Conservation (phyloP, 164 flowering plant species). For the Houttuynia cordata region DNA sequence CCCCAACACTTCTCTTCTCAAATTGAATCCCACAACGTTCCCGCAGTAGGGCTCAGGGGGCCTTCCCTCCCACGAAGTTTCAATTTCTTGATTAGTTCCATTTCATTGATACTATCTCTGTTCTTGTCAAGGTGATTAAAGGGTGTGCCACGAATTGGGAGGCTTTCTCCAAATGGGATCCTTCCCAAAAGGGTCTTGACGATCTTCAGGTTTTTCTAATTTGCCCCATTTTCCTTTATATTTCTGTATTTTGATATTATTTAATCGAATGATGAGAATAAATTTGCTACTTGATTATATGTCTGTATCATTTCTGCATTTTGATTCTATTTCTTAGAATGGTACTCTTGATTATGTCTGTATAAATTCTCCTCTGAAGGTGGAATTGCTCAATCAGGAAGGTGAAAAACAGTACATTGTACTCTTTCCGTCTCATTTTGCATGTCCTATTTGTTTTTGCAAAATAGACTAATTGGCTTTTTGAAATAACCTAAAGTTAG, state of each 20-base stretch:
- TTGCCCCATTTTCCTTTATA: neutral
- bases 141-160: conserved; percentile 63
- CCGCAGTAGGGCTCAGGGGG: conserved; percentile 34
- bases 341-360: too few species aligned
- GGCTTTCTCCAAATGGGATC: conserved; percentile 65
- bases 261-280: neutral
- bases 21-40: conserved; percentile 59
- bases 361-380: too few species aligned
- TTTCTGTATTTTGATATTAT: neutral
- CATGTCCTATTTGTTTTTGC: too few species aligned
- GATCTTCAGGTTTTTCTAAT: conserved; percentile 48
- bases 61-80: neutral
- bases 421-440: too few species aligned
- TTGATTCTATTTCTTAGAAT: too few species aligned
- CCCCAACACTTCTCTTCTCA: conserved; percentile 39
- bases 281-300: neutral
- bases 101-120: too few species aligned
- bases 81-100: neutral
- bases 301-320: neutral
- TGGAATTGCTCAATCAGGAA: too few species aligned
- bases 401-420: too few species aligned
- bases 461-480: too few species aligned
- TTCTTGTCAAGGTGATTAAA: conserved; percentile 36
- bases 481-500: too few species aligned
- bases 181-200: conserved; percentile 67